Base-by-base conservation (phyloP, 2,329 filamentous ascomycete genomes). In the Aspergillus sp. region DNA sequence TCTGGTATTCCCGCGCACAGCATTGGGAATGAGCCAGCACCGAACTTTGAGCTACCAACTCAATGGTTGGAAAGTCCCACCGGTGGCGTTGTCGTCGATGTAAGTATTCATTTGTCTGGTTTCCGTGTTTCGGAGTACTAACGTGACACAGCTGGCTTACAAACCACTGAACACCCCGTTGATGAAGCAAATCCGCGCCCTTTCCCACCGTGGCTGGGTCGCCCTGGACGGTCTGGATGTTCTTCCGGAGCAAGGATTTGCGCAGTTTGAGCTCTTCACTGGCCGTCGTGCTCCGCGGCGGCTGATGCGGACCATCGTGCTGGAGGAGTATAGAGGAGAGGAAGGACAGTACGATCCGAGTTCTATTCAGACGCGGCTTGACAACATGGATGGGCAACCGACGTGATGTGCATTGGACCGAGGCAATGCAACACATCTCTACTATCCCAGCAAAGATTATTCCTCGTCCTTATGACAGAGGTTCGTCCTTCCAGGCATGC, bases 51-150 rank as follows among this genome's bases (percentile, higher is more conserved):
- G 11, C 56, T 73, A 3, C 70, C 70, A 5, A 51, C 60, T 3
- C 66, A 72, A 42, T 74, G 71, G 71, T 57, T 73, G 13, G 65
- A 66, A 44, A 73, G 70, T 44, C 64, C 68, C 4, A 74, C 71
- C 0, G 71, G 71, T 19, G 71, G 71, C 24, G 69, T 73, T 19
- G 63, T 73, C 11, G 66, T 73, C n/a, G 71, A 74, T 55, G 71
- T 74, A 60, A 57, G 66, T 63, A 20, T 19, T 13, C 13, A 30
- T 30, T 11, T 4, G 10, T 30, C 17, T 9, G 35, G 8, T 22
- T 4, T 22, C n/a, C 10, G 14, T n/a, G 24, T 11, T 14, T 32
- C 10, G 9, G 10, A 45, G n/a, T 16, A 13, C 16, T 47, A 17
- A 47, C 19, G 11, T 32, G 9, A 44, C 48, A 14, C 20, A 73